Evolutionary conservation across 805 yeast genomes (phyloP).

Genomic region (Candida namnaoensis): DNA sequence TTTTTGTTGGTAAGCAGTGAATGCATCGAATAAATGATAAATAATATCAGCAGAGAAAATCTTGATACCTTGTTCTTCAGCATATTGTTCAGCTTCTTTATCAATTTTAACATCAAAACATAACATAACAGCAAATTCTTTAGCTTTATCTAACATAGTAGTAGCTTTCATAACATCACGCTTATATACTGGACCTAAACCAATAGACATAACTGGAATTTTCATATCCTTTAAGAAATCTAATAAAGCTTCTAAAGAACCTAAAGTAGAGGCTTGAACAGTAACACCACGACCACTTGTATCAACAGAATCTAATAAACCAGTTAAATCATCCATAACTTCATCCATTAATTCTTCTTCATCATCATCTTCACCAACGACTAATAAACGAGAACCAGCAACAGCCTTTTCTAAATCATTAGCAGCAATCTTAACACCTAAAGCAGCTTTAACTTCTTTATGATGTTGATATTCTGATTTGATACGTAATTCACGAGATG

Average conservation of each 20-base stretch:
- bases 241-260: constrained; percentile 93
- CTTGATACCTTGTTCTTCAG: constrained; percentile 84
- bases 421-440: constrained; percentile 98
- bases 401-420: constrained; percentile 97
- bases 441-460: constrained; percentile 97
- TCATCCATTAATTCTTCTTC: constrained; percentile 97
- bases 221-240: constrained; percentile 98
- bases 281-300: constrained; percentile 94
- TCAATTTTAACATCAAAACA: constrained; percentile 97
- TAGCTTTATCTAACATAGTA: constrained; percentile 94
- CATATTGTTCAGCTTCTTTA: constrained; percentile 97
- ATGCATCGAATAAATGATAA: constrained; percentile 92
- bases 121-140: constrained; percentile 93
- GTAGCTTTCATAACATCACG: constrained; percentile 98
- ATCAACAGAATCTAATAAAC: constrained; percentile 90
- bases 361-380: constrained; percentile 95
- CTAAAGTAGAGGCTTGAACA: constrained; percentile 97
- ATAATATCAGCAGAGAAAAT: constrained; percentile 95
- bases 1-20: constrained; percentile 85
- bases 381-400: constrained; percentile 93
- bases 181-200: constrained; percentile 95
- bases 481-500: constrained; percentile 89
- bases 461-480: constrained; percentile 96
- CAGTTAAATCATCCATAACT: constrained; percentile 97
- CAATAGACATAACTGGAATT: constrained; percentile 98